Evolutionary conservation across 2,329 filamentous ascomycete species (phyloP), one percentile per base, ranked within the genome.

Genomic region (Cercospora berteroae): DNA sequence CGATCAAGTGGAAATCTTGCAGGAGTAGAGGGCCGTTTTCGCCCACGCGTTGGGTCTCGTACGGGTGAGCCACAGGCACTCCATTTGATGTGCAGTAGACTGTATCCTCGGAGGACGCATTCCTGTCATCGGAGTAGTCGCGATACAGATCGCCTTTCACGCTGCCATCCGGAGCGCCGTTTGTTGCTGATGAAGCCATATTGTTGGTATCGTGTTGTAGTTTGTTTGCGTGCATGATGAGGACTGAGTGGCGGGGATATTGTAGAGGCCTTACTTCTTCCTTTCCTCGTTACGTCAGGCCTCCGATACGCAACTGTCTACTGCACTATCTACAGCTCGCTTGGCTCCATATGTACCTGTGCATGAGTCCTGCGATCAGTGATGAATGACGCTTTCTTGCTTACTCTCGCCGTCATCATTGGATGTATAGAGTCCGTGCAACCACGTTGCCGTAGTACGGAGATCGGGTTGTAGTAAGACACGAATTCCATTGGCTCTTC

Each of bases 11-110:
- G 76, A 82, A 82, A 70, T 84, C 82, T 63, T 87, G 81, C 71
- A 87, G 77, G 1, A 89, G 81, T 0, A 88, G 80, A 31, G 86
- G 86, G 0, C 87, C 87, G 52, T 85, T 86, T 71, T 86, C 84
- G 70, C 86, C 86, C 4, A 80, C 83, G 29, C 86, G 79, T 77
- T 88, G 85, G 0, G 82, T 74, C 72, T 86, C 86, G 71, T 88
- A 87, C 1, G 86, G 85, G 70, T 88, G 85, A 8, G 86, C 81
- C 71, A 86, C 81, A 1, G 86, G 86, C 0, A 81, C 82, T 64
- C 85, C 85, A 76, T 87, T 88, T 77, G 82, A 83, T 52, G 86
- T 85, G 31, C 83, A 81, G 76, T 89, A 89, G 13, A 85, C 68
- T 13, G 80, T 80, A 60, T 84, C 79, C 66, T 83, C 74, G 3